These are phyloP conservation scores for Nepenthes alata DNA, from an alignment of 179 eudicot genomes.

Conservation along the genomic window DNA sequence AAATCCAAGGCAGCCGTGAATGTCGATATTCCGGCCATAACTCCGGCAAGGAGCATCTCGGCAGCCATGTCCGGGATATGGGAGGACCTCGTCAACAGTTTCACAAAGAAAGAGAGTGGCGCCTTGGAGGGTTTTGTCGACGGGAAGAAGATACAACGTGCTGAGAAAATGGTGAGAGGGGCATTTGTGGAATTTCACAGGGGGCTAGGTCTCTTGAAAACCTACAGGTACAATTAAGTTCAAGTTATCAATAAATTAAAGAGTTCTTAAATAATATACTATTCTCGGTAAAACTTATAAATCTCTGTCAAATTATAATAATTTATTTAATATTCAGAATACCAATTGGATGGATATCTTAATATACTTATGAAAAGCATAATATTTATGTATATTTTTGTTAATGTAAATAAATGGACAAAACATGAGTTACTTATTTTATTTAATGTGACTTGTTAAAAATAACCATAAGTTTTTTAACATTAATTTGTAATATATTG, in stretches of 20 bases:
- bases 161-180: slow-evolving; percentile 81
- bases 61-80: slow-evolving; percentile 64
- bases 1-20: slow-evolving; percentile 52
- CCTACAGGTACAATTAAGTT: slow-evolving; percentile 41
- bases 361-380: too few species aligned
- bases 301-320: too few species aligned
- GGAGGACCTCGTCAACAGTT: slow-evolving; percentile 75
- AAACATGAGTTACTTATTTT: too few species aligned
- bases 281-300: too few species aligned
- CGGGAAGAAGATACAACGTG: slow-evolving; percentile 64
- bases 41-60: slow-evolving; percentile 48
- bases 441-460: too few species aligned
- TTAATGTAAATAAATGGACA: too few species aligned
- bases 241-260: not conserved
- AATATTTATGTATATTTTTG: too few species aligned
- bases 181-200: slow-evolving; percentile 76
- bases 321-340: too few species aligned
- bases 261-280: too few species aligned
- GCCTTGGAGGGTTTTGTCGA: slow-evolving; percentile 39
- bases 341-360: too few species aligned
- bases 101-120: slow-evolving; percentile 34
- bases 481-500: too few species aligned
- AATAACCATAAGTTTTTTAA: too few species aligned
- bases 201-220: slow-evolving; percentile 72
- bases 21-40: slow-evolving; percentile 54